Evolutionary conservation across 495 filamentous ascomycete genomes (phyloP).

Genomic region (Apodospora peruviana): DNA sequence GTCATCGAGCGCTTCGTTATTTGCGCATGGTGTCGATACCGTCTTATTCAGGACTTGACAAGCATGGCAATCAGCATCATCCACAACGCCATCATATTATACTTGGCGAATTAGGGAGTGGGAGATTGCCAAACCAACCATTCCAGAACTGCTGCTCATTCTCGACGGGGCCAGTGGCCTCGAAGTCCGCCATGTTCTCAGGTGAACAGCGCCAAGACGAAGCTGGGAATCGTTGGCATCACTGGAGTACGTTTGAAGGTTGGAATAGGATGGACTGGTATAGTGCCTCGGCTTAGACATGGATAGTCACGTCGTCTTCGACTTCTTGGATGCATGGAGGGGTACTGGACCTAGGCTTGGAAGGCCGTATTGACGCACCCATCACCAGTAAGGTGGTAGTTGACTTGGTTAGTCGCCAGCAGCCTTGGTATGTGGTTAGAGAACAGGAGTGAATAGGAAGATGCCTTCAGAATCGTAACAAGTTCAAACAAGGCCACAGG

Average conservation of each 20-base stretch:
- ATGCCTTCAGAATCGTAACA: too few relatives aligned
- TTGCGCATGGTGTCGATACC: constrained; percentile 63
- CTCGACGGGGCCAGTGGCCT: constrained; percentile 64
- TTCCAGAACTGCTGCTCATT: constrained; percentile 91
- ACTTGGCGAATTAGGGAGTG: not conserved
- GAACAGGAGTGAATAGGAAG: too few relatives aligned
- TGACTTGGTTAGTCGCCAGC: not conserved
- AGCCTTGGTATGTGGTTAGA: too few relatives aligned
- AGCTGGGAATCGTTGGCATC: constrained; percentile 17
- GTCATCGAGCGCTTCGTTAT: constrained; percentile 77
- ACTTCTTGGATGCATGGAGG: not conserved
- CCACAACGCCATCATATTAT: constrained; percentile 1
- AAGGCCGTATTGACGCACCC: not conserved
- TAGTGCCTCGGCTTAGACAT: not conserved
- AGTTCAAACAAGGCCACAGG: too few relatives aligned
- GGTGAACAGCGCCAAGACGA: constrained; percentile 13
- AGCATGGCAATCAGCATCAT: not conserved
- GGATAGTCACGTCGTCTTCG: constrained; percentile 8
- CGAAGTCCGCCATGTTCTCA: constrained; percentile 53
- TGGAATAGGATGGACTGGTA: too few relatives aligned
- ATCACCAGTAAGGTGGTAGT: not conserved
- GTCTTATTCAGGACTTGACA: constrained; percentile 73
- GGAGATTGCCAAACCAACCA: constrained; percentile 48
- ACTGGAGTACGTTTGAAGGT: constrained; percentile 10
- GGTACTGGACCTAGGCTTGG: not conserved